Conservation (phyloP, 2,329 filamentous ascomycete genomes). For the Nannizziopsis barbatae region DNA sequence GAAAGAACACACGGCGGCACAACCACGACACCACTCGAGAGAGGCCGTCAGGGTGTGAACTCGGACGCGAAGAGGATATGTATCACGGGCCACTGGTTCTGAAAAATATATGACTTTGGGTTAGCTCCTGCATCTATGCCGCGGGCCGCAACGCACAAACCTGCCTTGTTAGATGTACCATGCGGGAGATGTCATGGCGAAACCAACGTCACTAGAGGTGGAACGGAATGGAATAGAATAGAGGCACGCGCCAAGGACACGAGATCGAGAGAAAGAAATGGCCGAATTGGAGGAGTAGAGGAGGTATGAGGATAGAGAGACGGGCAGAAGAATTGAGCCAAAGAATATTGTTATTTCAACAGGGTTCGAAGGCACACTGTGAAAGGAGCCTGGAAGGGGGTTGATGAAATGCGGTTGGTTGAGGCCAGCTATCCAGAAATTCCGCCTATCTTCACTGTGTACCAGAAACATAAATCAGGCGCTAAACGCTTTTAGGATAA, state of each 20-base stretch:
- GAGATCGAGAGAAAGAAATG: background rate
- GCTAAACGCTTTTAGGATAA: constrained; percentile 5
- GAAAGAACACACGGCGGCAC: too few species aligned
- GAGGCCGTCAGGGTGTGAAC: too few species aligned
- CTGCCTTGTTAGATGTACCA: constrained; percentile 2
- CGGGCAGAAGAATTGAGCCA: background rate
- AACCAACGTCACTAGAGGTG: background rate
- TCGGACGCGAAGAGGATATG: too few species aligned
- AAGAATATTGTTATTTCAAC: background rate
- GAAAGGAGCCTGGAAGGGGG: constrained; percentile 3
- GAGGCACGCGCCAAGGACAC: background rate
- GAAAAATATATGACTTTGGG: background rate
- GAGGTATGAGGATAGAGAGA: background rate
- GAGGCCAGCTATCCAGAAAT: constrained; percentile 12
- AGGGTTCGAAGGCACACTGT: background rate
- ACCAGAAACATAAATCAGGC: constrained; percentile 2
- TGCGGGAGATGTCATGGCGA: constrained; percentile 4
- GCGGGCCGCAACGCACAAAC: background rate
- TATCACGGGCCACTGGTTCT: background rate
- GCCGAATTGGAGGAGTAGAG: background rate
- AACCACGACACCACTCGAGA: too few species aligned
- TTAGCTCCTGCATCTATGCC: background rate
- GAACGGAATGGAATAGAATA: background rate
- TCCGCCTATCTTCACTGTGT: background rate
- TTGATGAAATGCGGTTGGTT: constrained; percentile 9